Base-by-base conservation (phyloP, 345 rosid genomes). In the Pugionium dolabratum region DNA sequence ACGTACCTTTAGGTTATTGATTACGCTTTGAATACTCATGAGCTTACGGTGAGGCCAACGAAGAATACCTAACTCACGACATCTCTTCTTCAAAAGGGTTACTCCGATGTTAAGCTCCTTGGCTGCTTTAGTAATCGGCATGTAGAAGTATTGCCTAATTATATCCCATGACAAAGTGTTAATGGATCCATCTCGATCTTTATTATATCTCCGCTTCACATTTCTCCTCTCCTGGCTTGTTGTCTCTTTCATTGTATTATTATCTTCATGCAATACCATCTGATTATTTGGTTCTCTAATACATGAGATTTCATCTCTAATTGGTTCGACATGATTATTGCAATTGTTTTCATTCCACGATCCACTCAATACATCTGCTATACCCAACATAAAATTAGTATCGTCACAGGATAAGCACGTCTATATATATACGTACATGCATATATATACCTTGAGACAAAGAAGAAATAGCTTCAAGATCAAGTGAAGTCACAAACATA, bases 21-120 rank as follows among this genome's bases (percentile, higher is more conserved):
- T 82, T 1, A 88, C 79, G 11, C 79, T 67, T 27, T 74, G 78
- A 51, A 88, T 69, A 59, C 89, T 84, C 80, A 57, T 77, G 27
- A 88, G 79, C 68, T 88, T 88, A 48, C 95, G 75, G 35, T 86
- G 88, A 4, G 94, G 94, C 94, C 88, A 87, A 43, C 94, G 67
- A 8, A 54, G 51, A 30, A 87, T 73, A 7, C 88, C 86, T 59
- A 87, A 59, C 25, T 83, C 88, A 47, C 90, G 84, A 59, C 90
- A 83, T 73, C 76, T 78, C 50, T 88, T 88, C 75, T 88, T 88
- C 75, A 86, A 52, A 6, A 84, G 59, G 1, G 95, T 88, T 59
- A 88, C 4, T 0, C 95, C 95, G 18, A 86, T 74, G 2, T 84
- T 77, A 1, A 88, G 85, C 54, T 82, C 85, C 41, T 68, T 84